Evolutionary conservation across 495 filamentous ascomycete genomes (phyloP), one percentile per base, ranked within the genome.

Genomic region (Annulohypoxylon stygium): DNA sequence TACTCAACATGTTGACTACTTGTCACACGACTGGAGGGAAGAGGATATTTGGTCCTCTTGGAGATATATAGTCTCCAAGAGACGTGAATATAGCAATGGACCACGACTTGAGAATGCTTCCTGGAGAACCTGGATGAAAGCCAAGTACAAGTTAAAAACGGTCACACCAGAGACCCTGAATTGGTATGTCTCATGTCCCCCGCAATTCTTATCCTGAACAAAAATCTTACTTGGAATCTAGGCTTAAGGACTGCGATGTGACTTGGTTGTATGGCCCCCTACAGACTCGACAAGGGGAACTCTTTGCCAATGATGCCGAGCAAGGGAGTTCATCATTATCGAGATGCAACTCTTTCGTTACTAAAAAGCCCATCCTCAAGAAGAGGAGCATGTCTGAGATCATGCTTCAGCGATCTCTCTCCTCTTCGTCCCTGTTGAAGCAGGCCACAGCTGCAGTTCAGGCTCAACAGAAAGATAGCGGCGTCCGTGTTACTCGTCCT

Each of bases 31-130:
- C 62, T 99, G 96, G 96, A 89, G 88, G 47, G 95, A 98, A 82
- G 95, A 98, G 81, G 96, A 99, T 81, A 97, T 99, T 10, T 99
- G 96, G 96, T 88, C 93, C 12, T 98, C 95, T 2, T 99, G 96
- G 96, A 90, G 93, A 66, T 93, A 95, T 81, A 93, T 99, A 73
- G 90, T 94, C 43, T 87, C 90, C 11, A 92, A 91, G 69, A 87
- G 90, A 76, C 89, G 88, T 30, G 86, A 92, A 48, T 97, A 97
- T 74, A 91, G 85, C 70, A 94, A 99, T 76, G 86, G 92, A 26
- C 88, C 90, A 9, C 86, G 96, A 60, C 80, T 99, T 58, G 96
- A 99, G 79, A 99, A 99, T 83, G 96, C 96, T 4, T 97, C 95
- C 3, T 99, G 96, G 96, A 87, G 96, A 76, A 96, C 94, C n/a